These are phyloP conservation scores for Suillus spraguei DNA, from an alignment of 768 basidiomycete species.

Conservation along the genomic window DNA sequence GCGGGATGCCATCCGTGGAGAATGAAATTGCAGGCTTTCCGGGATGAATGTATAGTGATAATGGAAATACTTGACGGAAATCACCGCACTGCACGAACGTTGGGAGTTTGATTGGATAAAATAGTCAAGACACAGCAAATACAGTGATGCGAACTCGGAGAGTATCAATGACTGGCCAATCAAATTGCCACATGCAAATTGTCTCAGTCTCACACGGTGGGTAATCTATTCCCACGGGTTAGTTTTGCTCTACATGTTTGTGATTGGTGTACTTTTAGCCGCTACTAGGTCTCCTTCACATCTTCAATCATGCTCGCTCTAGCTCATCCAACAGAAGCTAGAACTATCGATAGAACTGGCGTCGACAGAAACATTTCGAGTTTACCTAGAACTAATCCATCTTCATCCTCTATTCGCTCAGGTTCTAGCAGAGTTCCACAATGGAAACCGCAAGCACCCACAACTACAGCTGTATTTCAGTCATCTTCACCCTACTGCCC, in stretches of 20 bases:
- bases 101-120: conserved; percentile 1
- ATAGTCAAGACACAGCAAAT: neutral
- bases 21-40: neutral
- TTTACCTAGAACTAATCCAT: conserved; percentile 15
- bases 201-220: conserved; percentile 1
- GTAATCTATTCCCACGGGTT: conserved; percentile 10
- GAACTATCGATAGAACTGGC: conserved; percentile 16
- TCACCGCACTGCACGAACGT: neutral
- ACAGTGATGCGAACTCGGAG: neutral
- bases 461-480: conserved; percentile 30
- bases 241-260: conserved; percentile 10
- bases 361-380: conserved; percentile 31
- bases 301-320: conserved; percentile 49
- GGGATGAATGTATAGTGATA: neutral
- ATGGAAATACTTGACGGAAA: conserved; percentile 2
- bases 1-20: no score
- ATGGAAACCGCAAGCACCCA: conserved; percentile 30
- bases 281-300: conserved; percentile 15
- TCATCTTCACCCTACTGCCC: conserved; percentile 25
- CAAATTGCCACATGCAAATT: neutral
- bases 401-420: conserved; percentile 24
- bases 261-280: conserved; percentile 14
- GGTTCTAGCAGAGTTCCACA: conserved; percentile 25
- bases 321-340: conserved; percentile 43
- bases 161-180: neutral